Percentiles rank a stretch among this genome's conserved stretches.
These are phyloP conservation scores for Ceriops tagal DNA, from an alignment of 345 rosid species.

Conservation along the genomic window DNA sequence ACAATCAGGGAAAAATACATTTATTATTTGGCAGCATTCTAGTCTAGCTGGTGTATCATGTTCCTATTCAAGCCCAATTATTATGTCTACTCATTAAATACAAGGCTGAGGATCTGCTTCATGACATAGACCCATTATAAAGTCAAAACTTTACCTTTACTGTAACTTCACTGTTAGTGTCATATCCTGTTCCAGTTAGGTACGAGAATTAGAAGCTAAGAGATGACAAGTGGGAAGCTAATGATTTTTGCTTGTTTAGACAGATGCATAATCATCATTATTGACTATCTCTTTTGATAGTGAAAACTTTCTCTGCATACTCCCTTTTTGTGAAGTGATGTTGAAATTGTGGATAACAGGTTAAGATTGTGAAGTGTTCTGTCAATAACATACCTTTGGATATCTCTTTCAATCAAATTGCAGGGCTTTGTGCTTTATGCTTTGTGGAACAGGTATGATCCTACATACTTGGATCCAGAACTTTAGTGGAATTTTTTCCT, in stretches of 20 bases:
- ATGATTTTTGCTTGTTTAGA: too few relatives aligned
- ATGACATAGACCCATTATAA: not conserved
- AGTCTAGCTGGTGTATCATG: not conserved
- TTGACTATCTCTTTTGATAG: not conserved
- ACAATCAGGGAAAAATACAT: not conserved
- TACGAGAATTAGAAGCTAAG: too few relatives aligned
- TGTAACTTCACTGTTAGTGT: not conserved
- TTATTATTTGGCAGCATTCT: not conserved
- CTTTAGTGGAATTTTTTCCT: not conserved
- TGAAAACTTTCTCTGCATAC: not conserved
- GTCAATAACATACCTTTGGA: constrained; percentile 84
- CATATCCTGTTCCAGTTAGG: not conserved
- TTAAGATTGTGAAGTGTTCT: constrained; percentile 80
- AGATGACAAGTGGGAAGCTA: too few relatives aligned
- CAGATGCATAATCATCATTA: not conserved
- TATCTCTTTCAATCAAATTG: constrained; percentile 89
- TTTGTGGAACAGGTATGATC: constrained; percentile 80
- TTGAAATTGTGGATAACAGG: constrained; percentile 48
- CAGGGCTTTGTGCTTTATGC: constrained; percentile 80
- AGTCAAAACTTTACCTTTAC: not conserved
- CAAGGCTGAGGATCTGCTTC: not conserved
- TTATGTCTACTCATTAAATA: not conserved
- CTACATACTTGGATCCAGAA: not conserved
- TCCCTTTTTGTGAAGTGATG: not conserved
- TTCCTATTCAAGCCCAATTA: not conserved